A percentile compares a stretch with the other conserved stretches of the same genome.
These are phyloP conservation scores for Pythium dissotocum DNA, from an alignment of 352 stramenopile genomes.

Conservation along the genomic window DNA sequence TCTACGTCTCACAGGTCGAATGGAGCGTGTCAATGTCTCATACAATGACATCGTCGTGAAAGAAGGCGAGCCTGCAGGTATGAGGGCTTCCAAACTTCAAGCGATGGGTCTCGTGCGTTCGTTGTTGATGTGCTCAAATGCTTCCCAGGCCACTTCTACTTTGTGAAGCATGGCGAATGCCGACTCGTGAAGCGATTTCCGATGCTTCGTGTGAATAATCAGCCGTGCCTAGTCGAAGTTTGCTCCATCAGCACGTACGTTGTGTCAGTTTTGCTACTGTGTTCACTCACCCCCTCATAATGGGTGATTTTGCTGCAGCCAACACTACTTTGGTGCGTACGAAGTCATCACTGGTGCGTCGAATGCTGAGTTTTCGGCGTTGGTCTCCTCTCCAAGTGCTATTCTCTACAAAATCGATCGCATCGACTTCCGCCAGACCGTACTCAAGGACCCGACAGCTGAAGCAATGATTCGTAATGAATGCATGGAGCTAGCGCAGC, in stretches of 20 bases:
- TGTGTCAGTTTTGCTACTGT: too few relatives aligned
- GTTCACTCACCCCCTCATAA: not conserved
- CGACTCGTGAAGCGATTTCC: slow-evolving; percentile 59
- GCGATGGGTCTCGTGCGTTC: not conserved
- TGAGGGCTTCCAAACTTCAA: slow-evolving; percentile 1
- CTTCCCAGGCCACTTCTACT: slow-evolving; percentile 53
- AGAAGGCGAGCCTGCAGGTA: slow-evolving; percentile 60
- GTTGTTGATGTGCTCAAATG: not conserved
- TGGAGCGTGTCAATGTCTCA: slow-evolving; percentile 56
- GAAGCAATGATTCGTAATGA: slow-evolving; percentile 53
- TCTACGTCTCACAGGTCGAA: slow-evolving; percentile 53
- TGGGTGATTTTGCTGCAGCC: slow-evolving; percentile 24
- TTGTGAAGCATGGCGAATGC: slow-evolving; percentile 66
- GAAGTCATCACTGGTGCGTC: slow-evolving; percentile 42
- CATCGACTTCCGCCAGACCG: slow-evolving; percentile 64
- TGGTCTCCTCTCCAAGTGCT: slow-evolving; percentile 59
- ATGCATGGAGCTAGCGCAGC: slow-evolving; percentile 36
- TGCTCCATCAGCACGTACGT: slow-evolving; percentile 49
- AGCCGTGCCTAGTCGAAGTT: slow-evolving; percentile 56
- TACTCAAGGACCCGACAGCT: slow-evolving; percentile 53
- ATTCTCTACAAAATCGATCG: slow-evolving; percentile 69
- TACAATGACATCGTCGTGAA: slow-evolving; percentile 68
- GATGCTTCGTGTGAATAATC: slow-evolving; percentile 16
- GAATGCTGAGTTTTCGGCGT: slow-evolving; percentile 53
- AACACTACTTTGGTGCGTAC: slow-evolving; percentile 66